Conservation (phyloP, 495 filamentous ascomycete species). For the Penicillium riverlandense region DNA sequence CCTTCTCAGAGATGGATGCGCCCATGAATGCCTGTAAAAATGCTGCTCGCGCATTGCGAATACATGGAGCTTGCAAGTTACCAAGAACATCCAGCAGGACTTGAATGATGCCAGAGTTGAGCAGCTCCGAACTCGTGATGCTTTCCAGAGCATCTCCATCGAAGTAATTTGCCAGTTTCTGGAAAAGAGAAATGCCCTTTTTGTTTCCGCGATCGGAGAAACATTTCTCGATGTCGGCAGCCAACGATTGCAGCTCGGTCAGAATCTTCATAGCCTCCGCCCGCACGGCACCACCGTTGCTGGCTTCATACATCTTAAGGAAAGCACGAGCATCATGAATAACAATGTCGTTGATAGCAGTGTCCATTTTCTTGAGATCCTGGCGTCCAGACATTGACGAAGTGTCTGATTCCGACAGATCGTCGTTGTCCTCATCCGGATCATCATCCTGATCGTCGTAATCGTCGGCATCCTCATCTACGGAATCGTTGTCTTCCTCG, state of each 20-base stretch:
- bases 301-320: constrained; percentile 71
- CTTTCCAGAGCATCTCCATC: constrained; percentile 81
- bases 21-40: constrained; percentile 97
- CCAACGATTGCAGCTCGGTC: constrained; percentile 61
- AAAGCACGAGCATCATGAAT: constrained; percentile 70
- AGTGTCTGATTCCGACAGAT: constrained; percentile 63
- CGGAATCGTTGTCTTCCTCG: constrained; percentile 8
- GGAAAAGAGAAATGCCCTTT: constrained; percentile 56
- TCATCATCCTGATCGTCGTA: constrained; percentile 56
- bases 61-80: constrained; percentile 38
- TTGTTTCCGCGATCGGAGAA: constrained; percentile 52
- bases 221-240: constrained; percentile 59
- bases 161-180: constrained; percentile 76
- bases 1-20: constrained; percentile 50
- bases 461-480: constrained; percentile 48
- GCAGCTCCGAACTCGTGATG: constrained; percentile 92
- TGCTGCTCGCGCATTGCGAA: constrained; percentile 60
- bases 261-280: constrained; percentile 72
- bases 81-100: constrained; percentile 77
- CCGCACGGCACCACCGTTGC: constrained; percentile 63
- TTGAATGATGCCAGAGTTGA: constrained; percentile 82
- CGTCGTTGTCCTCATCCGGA: constrained; percentile 53
- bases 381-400: constrained; percentile 46
- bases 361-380: constrained; percentile 41
- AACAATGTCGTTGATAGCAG: constrained; percentile 66